Evolutionary conservation across 2,329 filamentous ascomycete genomes (phyloP), one percentile per base, ranked within the genome.

Genomic region (Xylaria sp.): DNA sequence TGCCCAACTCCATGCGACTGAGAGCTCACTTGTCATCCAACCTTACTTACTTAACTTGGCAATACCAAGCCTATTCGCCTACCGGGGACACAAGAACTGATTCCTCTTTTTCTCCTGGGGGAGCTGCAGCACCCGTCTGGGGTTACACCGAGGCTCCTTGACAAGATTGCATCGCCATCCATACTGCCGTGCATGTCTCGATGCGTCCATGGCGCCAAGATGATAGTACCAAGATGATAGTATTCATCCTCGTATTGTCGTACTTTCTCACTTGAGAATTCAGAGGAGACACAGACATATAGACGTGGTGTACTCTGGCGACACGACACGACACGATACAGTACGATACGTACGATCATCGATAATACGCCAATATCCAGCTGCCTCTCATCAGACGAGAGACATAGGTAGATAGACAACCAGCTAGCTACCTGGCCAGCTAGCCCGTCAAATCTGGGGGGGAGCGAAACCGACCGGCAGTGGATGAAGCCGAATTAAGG

Each of bases 401-500:
- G 24, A 22, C 19, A 22, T 22, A 43, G 9, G 40, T 22, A n/a
- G n/a, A n/a, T n/a, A n/a, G n/a, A n/a, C n/a, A n/a, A n/a, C n/a
- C n/a, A n/a, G n/a, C n/a, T n/a, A n/a, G n/a, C n/a, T n/a, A n/a
- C n/a, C n/a, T 17, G 9, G 1, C 6, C 13, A 43, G 19, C 20
- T 26, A 7, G 41, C 9, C 4, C 24, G 20, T 48, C 54, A 13
- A 34, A 34, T 6, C 29, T 6, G 29, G 5, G 9, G 29, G 4
- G 9, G 43, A 52, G 29, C 63, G n/a, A n/a, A n/a, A n/a, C n/a
- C n/a, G n/a, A n/a, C n/a, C n/a, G 63, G 68, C 66, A 61, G 57
- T 52, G 56, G 54, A 54, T 58, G 64, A 62, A 70, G 69, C 69
- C 68, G 70, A 70, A 71, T 65, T 71, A 71, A 72, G 63, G 67